Base-by-base conservation (phyloP, 768 basidiomycete genomes). In the Dioszegia crocea region DNA sequence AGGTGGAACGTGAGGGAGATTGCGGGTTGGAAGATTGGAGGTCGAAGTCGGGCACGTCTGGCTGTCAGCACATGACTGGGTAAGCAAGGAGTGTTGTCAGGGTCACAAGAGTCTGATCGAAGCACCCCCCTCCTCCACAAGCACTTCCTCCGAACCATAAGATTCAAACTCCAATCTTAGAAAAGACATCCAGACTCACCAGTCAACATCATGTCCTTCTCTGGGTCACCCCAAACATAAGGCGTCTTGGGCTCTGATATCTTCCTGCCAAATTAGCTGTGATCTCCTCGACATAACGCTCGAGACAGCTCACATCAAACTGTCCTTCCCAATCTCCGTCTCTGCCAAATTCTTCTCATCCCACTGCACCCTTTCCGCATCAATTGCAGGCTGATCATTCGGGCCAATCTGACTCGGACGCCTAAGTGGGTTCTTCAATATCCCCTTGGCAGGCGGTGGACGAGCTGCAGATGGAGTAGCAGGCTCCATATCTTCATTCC, bases 241-340 rank as follows among this genome's bases (percentile, higher is more conserved):
- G 92, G 92, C 10, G 92, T 97, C 83, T 97, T 97, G 53, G 92
- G 92, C 71, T 97, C 92, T 2, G 89, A 91, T 71, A 97, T 97
- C 84, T 96, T 97, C 77, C 76, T 77, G 46, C 16, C 14, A 4
- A 11, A 40, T 53, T 27, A 46, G 29, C 57, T 11, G n/a, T n/a
- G n/a, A n/a, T 26, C 43, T 6, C 24, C 19, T n/a, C 21, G 1
- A 55, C 1, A 23, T 6, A 33, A 30, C 14, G 14, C 23, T 38
- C 21, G 14, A 24, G 36, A 4, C 48, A 19, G 61, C 76, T 46
- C 40, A 75, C 92, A 96, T 97, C 73, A 91, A 80, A 63, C 89
- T 92, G 71, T 94, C 91, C 78, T 94, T 94, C 81, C 88, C 85
- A 65, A 91, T 86, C 78, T 97, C 92, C 0, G 92, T 96, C 70